A percentile compares a stretch with the other conserved stretches of the same genome.
Evolutionary conservation across 805 yeast genomes (phyloP).

Genomic region (Scheffersomyces coipomensis): DNA sequence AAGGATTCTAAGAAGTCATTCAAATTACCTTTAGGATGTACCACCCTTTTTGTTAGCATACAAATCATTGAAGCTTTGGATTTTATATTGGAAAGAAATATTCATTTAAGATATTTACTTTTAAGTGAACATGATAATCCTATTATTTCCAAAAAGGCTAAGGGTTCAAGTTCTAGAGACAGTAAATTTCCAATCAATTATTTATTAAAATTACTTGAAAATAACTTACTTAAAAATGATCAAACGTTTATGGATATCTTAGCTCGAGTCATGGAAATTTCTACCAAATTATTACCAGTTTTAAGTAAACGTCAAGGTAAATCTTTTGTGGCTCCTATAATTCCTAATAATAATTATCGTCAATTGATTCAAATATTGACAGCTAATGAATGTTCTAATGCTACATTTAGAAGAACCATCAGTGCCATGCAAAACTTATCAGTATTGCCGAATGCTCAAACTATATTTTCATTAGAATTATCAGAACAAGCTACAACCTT

Average conservation of each 20-base stretch:
- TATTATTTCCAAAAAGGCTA: slow-evolving; percentile 32
- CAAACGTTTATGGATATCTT: slow-evolving; percentile 73
- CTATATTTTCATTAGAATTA: slow-evolving; percentile 64
- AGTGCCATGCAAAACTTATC: slow-evolving; percentile 78
- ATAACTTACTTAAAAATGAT: slow-evolving; percentile 66
- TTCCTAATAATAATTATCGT: slow-evolving; percentile 62
- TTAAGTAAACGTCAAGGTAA: slow-evolving; percentile 28
- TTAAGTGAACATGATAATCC: slow-evolving; percentile 67
- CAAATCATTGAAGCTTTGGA: slow-evolving; percentile 77
- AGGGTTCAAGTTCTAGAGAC: slow-evolving; percentile 30
- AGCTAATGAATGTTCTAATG: slow-evolving; percentile 80
- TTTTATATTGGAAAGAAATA: slow-evolving; percentile 63
- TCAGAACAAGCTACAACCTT: slow-evolving; percentile 61
- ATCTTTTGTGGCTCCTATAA: slow-evolving; percentile 48
- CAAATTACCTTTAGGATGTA: slow-evolving; percentile 56
- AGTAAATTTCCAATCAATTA: slow-evolving; percentile 72
- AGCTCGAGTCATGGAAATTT: slow-evolving; percentile 71
- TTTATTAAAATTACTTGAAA: slow-evolving; percentile 60
- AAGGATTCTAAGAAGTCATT: slow-evolving; percentile 14
- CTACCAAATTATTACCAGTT: slow-evolving; percentile 68
- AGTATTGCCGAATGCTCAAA: slow-evolving; percentile 56
- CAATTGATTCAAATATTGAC: slow-evolving; percentile 65
- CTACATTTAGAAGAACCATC: slow-evolving; percentile 80
- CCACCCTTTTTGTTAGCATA: slow-evolving; percentile 70
- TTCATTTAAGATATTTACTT: slow-evolving; percentile 69